A percentile compares a stretch with the other conserved stretches of the same genome.
phyloP scores from a whole-genome alignment of 2,329 filamentous ascomycete genomes.

The Pleoardoris graminearum region DNA sequence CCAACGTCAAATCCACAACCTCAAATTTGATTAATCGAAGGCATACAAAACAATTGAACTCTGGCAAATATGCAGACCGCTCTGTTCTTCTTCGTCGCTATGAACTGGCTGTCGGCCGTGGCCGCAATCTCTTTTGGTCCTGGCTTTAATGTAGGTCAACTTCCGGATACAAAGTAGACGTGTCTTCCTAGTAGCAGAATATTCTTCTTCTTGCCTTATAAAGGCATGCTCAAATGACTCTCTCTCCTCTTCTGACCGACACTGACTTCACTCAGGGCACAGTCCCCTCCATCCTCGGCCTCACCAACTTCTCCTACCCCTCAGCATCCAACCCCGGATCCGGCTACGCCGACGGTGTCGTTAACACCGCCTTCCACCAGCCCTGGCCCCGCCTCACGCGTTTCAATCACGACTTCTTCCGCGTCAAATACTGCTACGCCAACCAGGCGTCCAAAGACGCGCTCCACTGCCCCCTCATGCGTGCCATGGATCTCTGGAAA shows the following conservation, averaged over 20 bases:
- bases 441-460: slow-evolving; percentile 3
- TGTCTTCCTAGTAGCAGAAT: too few species aligned
- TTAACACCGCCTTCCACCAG: slow-evolving; percentile 2
- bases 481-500: background rate
- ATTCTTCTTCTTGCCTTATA: too few species aligned
- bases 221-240: too few species aligned
- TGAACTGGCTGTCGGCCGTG: background rate
- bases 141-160: too few species aligned
- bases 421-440: slow-evolving; percentile 1
- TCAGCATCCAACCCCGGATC: background rate
- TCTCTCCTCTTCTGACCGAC: too few species aligned
- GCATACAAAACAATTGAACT: background rate
- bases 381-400: background rate
- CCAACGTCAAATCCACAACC: too few species aligned
- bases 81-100: background rate
- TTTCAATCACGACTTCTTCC: background rate
- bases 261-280: slow-evolving; percentile 1
- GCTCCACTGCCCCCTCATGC: background rate
- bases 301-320: background rate
- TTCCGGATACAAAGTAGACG: too few species aligned
- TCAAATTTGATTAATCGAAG: too few species aligned
- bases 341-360: background rate
- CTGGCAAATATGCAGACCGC: background rate
- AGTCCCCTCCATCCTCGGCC: slow-evolving; percentile 1
- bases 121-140: background rate